These are phyloP conservation scores for Ophiosphaerella herpotricha DNA, from an alignment of 2,329 filamentous ascomycete genomes.

Conservation along the genomic window DNA sequence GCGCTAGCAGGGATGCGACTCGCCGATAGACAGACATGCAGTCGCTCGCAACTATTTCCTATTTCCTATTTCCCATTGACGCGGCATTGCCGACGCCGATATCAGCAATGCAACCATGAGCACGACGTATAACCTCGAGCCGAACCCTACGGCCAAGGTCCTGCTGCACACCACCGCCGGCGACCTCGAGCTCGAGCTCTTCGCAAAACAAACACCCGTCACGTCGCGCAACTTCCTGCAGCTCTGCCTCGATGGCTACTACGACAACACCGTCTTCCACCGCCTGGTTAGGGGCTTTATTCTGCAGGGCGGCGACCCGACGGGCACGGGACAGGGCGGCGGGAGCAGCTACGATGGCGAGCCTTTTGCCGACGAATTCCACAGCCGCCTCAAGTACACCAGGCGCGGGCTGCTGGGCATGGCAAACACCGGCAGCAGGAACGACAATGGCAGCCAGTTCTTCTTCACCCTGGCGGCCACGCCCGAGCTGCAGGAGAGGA, in stretches of 20 bases:
- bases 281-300: conserved; percentile 91
- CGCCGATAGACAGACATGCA: neutral
- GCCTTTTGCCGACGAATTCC: conserved; percentile 86
- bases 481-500: conserved; percentile 83
- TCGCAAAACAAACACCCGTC: conserved; percentile 90
- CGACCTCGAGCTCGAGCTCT: conserved; percentile 89
- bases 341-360: conserved; percentile 89
- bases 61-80: neutral
- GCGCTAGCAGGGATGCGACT: conserved; percentile 5
- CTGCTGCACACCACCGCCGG: conserved; percentile 88
- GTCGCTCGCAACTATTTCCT: neutral
- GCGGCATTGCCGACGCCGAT: neutral
- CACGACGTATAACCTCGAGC: conserved; percentile 89
- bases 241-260: conserved; percentile 92
- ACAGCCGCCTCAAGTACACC: conserved; percentile 91
- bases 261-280: conserved; percentile 92
- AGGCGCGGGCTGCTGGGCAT: conserved; percentile 89
- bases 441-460: conserved; percentile 94
- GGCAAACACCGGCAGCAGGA: conserved; percentile 79
- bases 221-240: conserved; percentile 96
- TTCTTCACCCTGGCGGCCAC: conserved; percentile 88
- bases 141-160: conserved; percentile 89
- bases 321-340: conserved; percentile 87
- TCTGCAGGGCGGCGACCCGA: conserved; percentile 92
- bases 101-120: conserved; percentile 65